Evolutionary conservation across 2,329 filamentous ascomycete genomes (phyloP).

Genomic region (Calonectria hawksworthii): DNA sequence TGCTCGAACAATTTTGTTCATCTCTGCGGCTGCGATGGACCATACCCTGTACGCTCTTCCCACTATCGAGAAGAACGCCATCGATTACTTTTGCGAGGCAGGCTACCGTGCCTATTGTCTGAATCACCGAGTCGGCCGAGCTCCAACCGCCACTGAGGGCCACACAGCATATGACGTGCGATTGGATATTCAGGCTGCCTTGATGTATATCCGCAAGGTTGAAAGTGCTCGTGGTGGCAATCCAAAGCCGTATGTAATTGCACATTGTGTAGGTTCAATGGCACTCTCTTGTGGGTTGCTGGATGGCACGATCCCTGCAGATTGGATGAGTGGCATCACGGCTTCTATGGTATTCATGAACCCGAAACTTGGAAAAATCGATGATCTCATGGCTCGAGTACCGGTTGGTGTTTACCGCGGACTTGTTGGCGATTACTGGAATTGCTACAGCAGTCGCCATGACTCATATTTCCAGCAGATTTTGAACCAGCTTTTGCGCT

Average conservation of each 20-base stretch:
- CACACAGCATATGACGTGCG: conserved; percentile 73
- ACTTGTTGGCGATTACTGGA: conserved; percentile 33
- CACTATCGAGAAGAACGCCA: conserved; percentile 72
- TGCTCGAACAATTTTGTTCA: conserved; percentile 62
- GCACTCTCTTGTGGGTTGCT: conserved; percentile 70
- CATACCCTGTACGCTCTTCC: conserved; percentile 74
- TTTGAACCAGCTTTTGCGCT: conserved; percentile 69
- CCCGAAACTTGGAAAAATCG: conserved; percentile 53
- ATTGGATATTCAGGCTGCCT: conserved; percentile 69
- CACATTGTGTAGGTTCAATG: conserved; percentile 76
- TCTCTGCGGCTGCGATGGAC: conserved; percentile 75
- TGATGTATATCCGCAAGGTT: conserved; percentile 64
- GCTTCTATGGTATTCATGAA: conserved; percentile 75
- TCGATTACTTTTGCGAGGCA: conserved; percentile 72
- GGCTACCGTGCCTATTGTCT: conserved; percentile 72
- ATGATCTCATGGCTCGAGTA: conserved; percentile 28
- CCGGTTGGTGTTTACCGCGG: conserved; percentile 28
- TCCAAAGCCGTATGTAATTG: conserved; percentile 67
- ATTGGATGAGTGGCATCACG: conserved; percentile 72
- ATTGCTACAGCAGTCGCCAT: conserved; percentile 32
- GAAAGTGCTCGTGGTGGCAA: conserved; percentile 37
- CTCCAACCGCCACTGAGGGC: conserved; percentile 64
- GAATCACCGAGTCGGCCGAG: conserved; percentile 70
- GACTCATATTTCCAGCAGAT: conserved; percentile 60
- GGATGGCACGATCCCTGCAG: conserved; percentile 70